phyloP scores from a whole-genome alignment of 306 rosid genomes.

The Trifolium subterraneum region DNA sequence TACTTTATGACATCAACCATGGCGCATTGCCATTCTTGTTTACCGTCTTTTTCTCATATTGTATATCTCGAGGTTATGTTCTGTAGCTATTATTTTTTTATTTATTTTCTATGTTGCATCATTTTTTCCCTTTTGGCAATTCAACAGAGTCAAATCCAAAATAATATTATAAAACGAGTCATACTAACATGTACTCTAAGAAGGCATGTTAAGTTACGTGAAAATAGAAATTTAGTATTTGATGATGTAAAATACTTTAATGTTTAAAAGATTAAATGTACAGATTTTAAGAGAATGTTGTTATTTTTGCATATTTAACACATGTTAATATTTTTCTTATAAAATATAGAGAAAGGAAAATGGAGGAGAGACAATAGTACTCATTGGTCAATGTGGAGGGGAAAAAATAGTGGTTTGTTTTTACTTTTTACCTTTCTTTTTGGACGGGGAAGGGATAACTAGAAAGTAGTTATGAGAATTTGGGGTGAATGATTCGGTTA shows the following conservation, averaged over 20 bases:
- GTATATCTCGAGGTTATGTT: constrained; percentile 49
- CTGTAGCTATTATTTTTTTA: too few relatives aligned
- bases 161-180: constrained; percentile 24
- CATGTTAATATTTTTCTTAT: too few relatives aligned
- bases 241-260: too few relatives aligned
- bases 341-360: neutral
- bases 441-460: neutral
- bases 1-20: constrained; percentile 46
- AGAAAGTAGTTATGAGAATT: constrained; percentile 3
- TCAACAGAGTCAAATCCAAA: constrained; percentile 30
- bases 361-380: constrained; percentile 16
- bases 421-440: neutral
- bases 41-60: constrained; percentile 44
- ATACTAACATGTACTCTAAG: too few relatives aligned
- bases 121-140: constrained; percentile 30
- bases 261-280: too few relatives aligned
- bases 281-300: too few relatives aligned
- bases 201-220: too few relatives aligned
- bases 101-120: neutral
- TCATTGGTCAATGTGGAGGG: constrained; percentile 10
- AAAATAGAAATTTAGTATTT: too few relatives aligned
- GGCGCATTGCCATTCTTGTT: constrained; percentile 51
- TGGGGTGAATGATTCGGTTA: constrained; percentile 21
- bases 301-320: too few relatives aligned
- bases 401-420: neutral